A percentile compares a stretch with the other conserved stretches of the same genome.
Evolutionary conservation across 495 filamentous ascomycete species (phyloP).

Genomic region (Niebla homalea): DNA sequence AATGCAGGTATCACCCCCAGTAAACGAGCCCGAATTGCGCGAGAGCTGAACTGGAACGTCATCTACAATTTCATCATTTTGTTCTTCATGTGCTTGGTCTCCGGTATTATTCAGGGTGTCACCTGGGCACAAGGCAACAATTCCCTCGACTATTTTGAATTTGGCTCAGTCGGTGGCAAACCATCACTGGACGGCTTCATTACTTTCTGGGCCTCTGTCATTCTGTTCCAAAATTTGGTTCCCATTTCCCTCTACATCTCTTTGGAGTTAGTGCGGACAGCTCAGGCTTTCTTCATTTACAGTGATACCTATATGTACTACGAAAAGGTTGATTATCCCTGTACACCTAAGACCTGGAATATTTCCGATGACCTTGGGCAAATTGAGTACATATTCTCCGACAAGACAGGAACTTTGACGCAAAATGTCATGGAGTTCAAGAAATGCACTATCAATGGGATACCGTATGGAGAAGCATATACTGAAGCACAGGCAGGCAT

Average conservation of each 20-base stretch:
- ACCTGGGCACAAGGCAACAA: conserved; percentile 62
- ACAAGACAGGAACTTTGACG: conserved; percentile 96
- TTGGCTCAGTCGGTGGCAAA: conserved; percentile 64
- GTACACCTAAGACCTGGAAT: conserved; percentile 97
- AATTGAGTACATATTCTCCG: conserved; percentile 99
- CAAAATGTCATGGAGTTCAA: conserved; percentile 99
- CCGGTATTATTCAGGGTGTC: conserved; percentile 71
- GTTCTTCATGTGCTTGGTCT: conserved; percentile 77
- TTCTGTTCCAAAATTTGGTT: conserved; percentile 96
- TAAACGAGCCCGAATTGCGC: conserved; percentile 81
- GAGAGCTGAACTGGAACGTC: conserved; percentile 94
- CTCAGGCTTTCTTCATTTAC: conserved; percentile 95
- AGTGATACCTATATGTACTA: conserved; percentile 95
- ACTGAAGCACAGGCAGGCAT: conserved; percentile 94
- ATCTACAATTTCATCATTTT: conserved; percentile 92
- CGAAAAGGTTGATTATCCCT: conserved; percentile 81
- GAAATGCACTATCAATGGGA: conserved; percentile 87
- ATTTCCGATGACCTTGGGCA: conserved; percentile 97
- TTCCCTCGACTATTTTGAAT: conserved; percentile 76
- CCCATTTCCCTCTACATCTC: conserved; percentile 97
- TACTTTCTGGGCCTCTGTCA: conserved; percentile 88
- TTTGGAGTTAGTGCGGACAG: conserved; percentile 86
- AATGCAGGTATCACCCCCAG: conserved; percentile 95
- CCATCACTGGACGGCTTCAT: conserved; percentile 78
- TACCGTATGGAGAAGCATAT: conserved; percentile 92